Evolutionary conservation across 768 basidiomycete species (phyloP).

Genomic region (Amanita phalloides): DNA sequence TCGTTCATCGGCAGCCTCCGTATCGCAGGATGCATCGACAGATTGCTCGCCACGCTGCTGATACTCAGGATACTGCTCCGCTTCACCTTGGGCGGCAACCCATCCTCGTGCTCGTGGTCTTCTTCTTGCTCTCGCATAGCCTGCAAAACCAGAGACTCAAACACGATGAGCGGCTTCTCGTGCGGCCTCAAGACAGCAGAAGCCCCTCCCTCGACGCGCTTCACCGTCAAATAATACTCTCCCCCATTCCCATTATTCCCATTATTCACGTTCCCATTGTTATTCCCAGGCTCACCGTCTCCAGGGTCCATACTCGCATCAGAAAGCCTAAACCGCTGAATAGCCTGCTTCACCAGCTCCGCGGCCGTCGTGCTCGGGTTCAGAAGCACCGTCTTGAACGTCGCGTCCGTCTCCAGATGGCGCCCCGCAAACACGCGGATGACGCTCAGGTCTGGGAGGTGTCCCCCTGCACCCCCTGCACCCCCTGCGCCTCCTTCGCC

Average conservation of each 20-base stretch:
- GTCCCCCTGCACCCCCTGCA: conserved; percentile 26
- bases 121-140: conserved; percentile 44
- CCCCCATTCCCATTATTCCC: conserved; percentile 26
- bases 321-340: conserved; percentile 86
- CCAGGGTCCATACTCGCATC: conserved; percentile 10
- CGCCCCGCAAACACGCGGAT: conserved; percentile 94
- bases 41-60: conserved; percentile 83
- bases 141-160: conserved; percentile 75
- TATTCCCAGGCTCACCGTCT: background rate
- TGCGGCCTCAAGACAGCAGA: conserved; percentile 60
- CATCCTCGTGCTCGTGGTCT: background rate
- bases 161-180: conserved; percentile 82
- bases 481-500: conserved; percentile 9
- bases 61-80: conserved; percentile 90
- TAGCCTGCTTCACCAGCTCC: conserved; percentile 85
- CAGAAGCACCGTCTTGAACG: conserved; percentile 95
- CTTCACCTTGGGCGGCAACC: conserved; percentile 66
- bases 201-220: conserved; percentile 84
- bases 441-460: conserved; percentile 81
- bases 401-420: conserved; percentile 85
- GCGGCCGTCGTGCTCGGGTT: conserved; percentile 76
- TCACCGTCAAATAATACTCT: conserved; percentile 85
- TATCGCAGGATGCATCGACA: conserved; percentile 94
- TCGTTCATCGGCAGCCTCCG: conserved; percentile 93
- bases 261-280: background rate